phyloP scores from a whole-genome alignment of 768 basidiomycete genomes.

The Tylopilus felleus region DNA sequence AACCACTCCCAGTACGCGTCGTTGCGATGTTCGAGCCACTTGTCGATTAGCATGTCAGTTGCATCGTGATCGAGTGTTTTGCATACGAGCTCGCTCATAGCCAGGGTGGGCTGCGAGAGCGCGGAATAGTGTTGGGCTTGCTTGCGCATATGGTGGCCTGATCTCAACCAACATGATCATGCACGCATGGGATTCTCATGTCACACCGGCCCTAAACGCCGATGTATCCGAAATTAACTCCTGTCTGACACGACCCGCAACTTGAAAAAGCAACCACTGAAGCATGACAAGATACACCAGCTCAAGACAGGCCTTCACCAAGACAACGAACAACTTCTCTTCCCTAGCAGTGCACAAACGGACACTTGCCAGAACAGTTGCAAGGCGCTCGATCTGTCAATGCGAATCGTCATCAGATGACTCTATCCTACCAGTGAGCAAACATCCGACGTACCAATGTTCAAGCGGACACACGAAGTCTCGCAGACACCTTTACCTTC shows the following conservation, averaged over 20 bases:
- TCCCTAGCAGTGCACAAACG: constrained; percentile 4
- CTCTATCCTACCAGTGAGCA: not conserved
- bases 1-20: constrained; percentile 81
- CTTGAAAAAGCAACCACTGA: too few relatives aligned
- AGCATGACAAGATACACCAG: not conserved
- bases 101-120: constrained; percentile 60
- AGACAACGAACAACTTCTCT: not conserved
- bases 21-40: constrained; percentile 77
- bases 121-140: constrained; percentile 50
- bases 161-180: constrained; percentile 5
- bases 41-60: constrained; percentile 77
- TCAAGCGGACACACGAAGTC: constrained; percentile 14
- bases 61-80: constrained; percentile 74
- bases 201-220: constrained; percentile 27
- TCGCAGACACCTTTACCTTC: constrained; percentile 18
- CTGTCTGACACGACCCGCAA: constrained; percentile 1
- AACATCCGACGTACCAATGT: constrained; percentile 14
- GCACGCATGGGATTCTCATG: not conserved
- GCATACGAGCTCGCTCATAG: constrained; percentile 76
- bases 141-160: constrained; percentile 20
- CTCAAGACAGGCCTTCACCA: not conserved
- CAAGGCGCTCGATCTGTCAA: constrained; percentile 10
- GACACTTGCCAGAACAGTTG: constrained; percentile 8
- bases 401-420: not conserved
- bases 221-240: constrained; percentile 9